phyloP scores from a whole-genome alignment of 331 rosid species.

The Rhamnella rubrinervis region DNA sequence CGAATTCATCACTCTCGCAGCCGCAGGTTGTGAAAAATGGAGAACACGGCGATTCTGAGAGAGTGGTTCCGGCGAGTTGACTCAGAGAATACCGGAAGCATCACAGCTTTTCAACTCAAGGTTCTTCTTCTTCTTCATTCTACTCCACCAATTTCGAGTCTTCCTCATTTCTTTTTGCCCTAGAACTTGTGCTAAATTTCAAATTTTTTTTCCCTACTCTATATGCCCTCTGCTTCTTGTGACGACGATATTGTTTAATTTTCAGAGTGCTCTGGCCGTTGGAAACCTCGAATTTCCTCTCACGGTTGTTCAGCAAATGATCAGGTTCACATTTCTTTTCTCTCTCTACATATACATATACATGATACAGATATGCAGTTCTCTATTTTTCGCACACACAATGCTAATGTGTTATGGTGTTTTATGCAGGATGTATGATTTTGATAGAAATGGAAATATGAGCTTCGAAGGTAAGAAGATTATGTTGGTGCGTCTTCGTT shows the following conservation, averaged over 20 bases:
- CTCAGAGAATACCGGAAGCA: conserved; percentile 62
- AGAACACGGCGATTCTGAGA: conserved; percentile 48
- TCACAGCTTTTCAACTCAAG: conserved; percentile 73
- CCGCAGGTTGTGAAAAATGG: conserved; percentile 22
- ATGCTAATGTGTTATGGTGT: not conserved
- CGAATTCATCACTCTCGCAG: conserved; percentile 7
- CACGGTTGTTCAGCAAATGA: conserved; percentile 88
- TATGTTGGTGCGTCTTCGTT: not conserved
- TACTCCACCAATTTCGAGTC: no score
- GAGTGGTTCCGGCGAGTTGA: conserved; percentile 90
- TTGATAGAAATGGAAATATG: conserved; percentile 89
- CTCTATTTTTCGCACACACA: no score
- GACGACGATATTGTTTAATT: not conserved
- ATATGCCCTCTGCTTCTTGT: not conserved
- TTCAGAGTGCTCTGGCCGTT: conserved; percentile 66
- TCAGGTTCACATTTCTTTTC: conserved; percentile 47
- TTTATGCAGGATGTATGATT: conserved; percentile 77
- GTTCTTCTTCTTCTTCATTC: conserved; percentile 26
- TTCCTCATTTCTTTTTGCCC: not conserved
- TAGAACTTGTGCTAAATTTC: not conserved
- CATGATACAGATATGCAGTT: not conserved
- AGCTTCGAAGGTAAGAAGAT: conserved; percentile 60
- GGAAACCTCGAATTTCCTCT: conserved; percentile 82
- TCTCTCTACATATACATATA: not conserved
- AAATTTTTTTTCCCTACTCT: not conserved